phyloP scores from a whole-genome alignment of 805 yeast species.

The Brettanomyces sp. region DNA sequence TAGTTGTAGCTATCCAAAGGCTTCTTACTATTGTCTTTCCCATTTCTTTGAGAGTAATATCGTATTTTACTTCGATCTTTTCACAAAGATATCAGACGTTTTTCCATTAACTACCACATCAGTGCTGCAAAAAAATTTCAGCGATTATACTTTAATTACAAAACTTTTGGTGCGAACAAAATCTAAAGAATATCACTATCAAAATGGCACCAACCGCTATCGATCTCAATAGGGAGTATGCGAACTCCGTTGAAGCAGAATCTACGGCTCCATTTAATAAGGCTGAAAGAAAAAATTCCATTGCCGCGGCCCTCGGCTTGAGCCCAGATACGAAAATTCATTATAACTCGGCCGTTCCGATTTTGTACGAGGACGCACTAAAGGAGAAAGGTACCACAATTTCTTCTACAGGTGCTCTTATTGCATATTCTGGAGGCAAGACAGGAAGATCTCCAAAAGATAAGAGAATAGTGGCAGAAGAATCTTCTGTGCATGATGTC shows the following conservation, averaged over 20 bases:
- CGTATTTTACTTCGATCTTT: no score
- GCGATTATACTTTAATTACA: no score
- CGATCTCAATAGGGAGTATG: slow-evolving; percentile 25
- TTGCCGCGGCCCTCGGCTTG: slow-evolving; percentile 33
- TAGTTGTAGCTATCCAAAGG: not conserved
- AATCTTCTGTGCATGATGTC: slow-evolving; percentile 67
- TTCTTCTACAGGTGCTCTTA: slow-evolving; percentile 86
- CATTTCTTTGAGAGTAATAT: no score
- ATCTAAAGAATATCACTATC: not conserved
- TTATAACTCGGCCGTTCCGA: slow-evolving; percentile 90
- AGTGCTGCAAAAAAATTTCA: no score
- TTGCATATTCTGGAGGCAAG: slow-evolving; percentile 91
- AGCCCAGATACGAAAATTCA: slow-evolving; percentile 58
- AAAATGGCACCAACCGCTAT: slow-evolving; percentile 33
- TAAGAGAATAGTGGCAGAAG: slow-evolving; percentile 95
- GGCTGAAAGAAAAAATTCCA: slow-evolving; percentile 20
- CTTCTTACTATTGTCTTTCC: no score
- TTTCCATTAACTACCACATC: no score
- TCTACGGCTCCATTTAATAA: slow-evolving; percentile 16
- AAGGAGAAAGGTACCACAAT: slow-evolving; percentile 85
- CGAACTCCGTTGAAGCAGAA: slow-evolving; percentile 15
- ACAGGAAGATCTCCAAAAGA: slow-evolving; percentile 99
- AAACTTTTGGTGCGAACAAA: not conserved
- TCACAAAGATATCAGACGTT: no score
- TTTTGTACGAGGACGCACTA: slow-evolving; percentile 89